These are phyloP conservation scores for Chrysosporium keratinophilum DNA, from an alignment of 2,329 filamentous ascomycete species.

Conservation along the genomic window DNA sequence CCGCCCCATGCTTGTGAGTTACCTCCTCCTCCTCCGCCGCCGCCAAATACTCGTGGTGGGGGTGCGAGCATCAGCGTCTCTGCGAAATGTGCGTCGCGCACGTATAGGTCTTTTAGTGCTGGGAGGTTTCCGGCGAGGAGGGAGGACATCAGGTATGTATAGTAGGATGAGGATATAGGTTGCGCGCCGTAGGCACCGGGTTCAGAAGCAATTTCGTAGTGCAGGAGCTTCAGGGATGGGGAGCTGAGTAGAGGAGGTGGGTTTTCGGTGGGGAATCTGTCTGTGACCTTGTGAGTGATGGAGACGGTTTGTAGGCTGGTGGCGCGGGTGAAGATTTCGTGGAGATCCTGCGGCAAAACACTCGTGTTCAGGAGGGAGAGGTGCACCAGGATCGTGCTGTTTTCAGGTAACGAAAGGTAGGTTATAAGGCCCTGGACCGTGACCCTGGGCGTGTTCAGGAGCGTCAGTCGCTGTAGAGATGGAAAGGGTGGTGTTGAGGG, in stretches of 20 bases:
- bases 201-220: slow-evolving; percentile 64
- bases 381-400: slow-evolving; percentile 51
- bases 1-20: slow-evolving; percentile 18
- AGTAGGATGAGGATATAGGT: slow-evolving; percentile 53
- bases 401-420: slow-evolving; percentile 55
- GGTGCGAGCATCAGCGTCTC: slow-evolving; percentile 66
- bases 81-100: slow-evolving; percentile 73
- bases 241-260: slow-evolving; percentile 59
- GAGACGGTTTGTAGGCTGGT: slow-evolving; percentile 40
- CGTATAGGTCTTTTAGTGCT: slow-evolving; percentile 65
- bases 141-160: slow-evolving; percentile 75
- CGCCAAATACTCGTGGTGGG: slow-evolving; percentile 46
- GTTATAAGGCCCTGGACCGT: slow-evolving; percentile 59
- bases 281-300: slow-evolving; percentile 47
- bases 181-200: slow-evolving; percentile 49
- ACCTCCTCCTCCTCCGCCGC: slow-evolving; percentile 24
- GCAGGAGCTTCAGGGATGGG: slow-evolving; percentile 57
- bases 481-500: slow-evolving; percentile 63
- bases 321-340: slow-evolving; percentile 35
- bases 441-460: slow-evolving; percentile 61
- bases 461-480: slow-evolving; percentile 58
- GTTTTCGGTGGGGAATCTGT: slow-evolving; percentile 46
- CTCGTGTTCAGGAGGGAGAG: slow-evolving; percentile 64
- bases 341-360: slow-evolving; percentile 39
- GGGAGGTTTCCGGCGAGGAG: slow-evolving; percentile 67